phyloP scores from a whole-genome alignment of 164 flowering plant species.

The Stephania cephalantha region DNA sequence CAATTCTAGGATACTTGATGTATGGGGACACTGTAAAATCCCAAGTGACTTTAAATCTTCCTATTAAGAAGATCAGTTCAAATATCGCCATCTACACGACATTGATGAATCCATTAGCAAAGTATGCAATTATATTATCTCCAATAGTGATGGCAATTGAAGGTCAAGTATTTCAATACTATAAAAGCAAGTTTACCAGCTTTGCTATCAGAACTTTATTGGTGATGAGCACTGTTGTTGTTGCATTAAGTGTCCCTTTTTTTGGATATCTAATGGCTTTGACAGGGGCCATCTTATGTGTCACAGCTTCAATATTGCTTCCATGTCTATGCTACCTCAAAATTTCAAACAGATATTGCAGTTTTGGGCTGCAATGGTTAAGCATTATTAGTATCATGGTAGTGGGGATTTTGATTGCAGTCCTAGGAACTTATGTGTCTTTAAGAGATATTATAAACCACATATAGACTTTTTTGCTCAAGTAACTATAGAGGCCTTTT shows the following conservation, averaged over 20 bases:
- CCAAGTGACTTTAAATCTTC: constrained; percentile 54
- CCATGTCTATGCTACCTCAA: constrained; percentile 57
- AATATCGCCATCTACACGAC: constrained; percentile 49
- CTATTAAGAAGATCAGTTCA: constrained; percentile 25
- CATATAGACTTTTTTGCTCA: background rate
- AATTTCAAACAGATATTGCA: constrained; percentile 23
- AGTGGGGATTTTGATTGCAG: constrained; percentile 27
- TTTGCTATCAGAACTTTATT: constrained; percentile 27
- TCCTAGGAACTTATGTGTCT: constrained; percentile 43
- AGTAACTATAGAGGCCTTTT: too few relatives aligned
- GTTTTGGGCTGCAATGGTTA: constrained; percentile 28
- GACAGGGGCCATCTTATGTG: constrained; percentile 41
- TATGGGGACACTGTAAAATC: constrained; percentile 37
- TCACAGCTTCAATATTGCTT: constrained; percentile 32
- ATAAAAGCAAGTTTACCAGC: constrained; percentile 17
- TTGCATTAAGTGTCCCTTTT: constrained; percentile 46
- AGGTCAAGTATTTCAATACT: constrained; percentile 10
- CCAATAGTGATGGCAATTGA: constrained; percentile 40
- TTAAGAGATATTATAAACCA: constrained; percentile 32
- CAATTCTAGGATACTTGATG: constrained; percentile 49
- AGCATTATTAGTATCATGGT: constrained; percentile 28
- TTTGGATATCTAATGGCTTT: constrained; percentile 52
- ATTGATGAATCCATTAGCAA: constrained; percentile 44
- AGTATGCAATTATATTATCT: constrained; percentile 35
- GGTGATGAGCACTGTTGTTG: constrained; percentile 32